These are phyloP conservation scores for Solanum arcanum DNA, from an alignment of 257 asterid species.

Conservation along the genomic window DNA sequence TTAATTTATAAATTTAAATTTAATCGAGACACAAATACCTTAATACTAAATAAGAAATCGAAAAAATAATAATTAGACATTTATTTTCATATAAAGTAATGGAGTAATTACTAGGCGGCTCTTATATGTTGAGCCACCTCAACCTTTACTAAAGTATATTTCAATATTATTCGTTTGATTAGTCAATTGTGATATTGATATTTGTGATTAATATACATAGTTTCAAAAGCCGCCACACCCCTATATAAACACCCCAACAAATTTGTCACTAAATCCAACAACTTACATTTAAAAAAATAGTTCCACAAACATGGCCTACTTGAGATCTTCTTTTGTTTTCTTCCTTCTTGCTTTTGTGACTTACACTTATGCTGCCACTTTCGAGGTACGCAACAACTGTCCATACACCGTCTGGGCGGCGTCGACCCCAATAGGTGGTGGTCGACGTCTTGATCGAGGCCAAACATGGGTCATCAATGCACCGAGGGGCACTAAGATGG, in stretches of 20 bases:
- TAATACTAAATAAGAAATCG: background rate
- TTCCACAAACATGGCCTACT: background rate
- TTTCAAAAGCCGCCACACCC: background rate
- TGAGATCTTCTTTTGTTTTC: background rate
- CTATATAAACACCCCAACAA: background rate
- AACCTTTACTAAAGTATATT: background rate
- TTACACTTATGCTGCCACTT: constrained; percentile 3
- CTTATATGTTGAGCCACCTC: background rate
- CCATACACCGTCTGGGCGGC: constrained; percentile 32
- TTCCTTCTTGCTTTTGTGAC: background rate
- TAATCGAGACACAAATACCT: fast-evolving
- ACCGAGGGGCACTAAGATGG: background rate
- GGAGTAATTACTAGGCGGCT: background rate
- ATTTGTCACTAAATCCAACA: background rate
- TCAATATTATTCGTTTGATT: background rate
- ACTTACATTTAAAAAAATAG: background rate
- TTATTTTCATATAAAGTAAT: background rate
- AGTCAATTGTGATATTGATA: background rate
- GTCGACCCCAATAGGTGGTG: constrained; percentile 20
- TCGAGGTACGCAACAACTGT: constrained; percentile 20
- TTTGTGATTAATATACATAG: background rate
- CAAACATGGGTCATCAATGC: constrained; percentile 10
- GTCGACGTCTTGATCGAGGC: constrained; percentile 2
- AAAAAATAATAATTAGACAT: background rate
- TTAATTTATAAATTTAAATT: fast-evolving